Conservation (phyloP, 2,329 filamentous ascomycete genomes). For the Pseudovirgaria hyperparasitica region DNA sequence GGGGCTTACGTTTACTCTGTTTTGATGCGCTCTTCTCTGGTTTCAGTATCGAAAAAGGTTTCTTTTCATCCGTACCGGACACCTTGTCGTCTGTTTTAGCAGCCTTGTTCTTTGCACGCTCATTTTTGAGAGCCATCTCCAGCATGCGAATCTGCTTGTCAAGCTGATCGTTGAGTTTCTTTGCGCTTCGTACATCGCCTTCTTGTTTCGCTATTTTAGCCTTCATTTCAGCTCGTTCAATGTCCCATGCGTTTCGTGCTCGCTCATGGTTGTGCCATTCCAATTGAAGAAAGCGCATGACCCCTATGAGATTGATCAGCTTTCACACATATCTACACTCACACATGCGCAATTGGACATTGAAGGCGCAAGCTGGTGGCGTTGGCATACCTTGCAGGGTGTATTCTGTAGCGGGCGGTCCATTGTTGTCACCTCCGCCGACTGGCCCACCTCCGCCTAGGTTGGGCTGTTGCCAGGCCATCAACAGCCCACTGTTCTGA, state of each 20-base stretch:
- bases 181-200: conserved; percentile 74
- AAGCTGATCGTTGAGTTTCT: conserved; percentile 76
- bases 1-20: conserved; percentile 15
- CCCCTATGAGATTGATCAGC: conserved; percentile 43
- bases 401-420: conserved; percentile 54
- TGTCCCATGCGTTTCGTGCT: conserved; percentile 97
- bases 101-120: conserved; percentile 56
- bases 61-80: conserved; percentile 28
- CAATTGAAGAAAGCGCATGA: conserved; percentile 98
- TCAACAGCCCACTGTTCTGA: conserved; percentile 24
- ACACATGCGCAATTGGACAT: conserved; percentile 1
- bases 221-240: conserved; percentile 98
- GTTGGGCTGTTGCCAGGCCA: conserved; percentile 61
- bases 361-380: conserved; percentile 9
- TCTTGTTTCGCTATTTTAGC: conserved; percentile 90
- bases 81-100: conserved; percentile 38
- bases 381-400: conserved; percentile 51
- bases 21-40: conserved; percentile 17
- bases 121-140: conserved; percentile 75
- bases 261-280: conserved; percentile 99
- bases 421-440: conserved; percentile 34
- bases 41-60: too few species aligned
- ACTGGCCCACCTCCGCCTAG: conserved; percentile 44
- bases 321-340: conserved; percentile 1
- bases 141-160: conserved; percentile 85